A percentile compares a stretch with the other conserved stretches of the same genome.
These are phyloP conservation scores for Glebionis coronaria DNA, from an alignment of 129 eudicot species.

Conservation along the genomic window DNA sequence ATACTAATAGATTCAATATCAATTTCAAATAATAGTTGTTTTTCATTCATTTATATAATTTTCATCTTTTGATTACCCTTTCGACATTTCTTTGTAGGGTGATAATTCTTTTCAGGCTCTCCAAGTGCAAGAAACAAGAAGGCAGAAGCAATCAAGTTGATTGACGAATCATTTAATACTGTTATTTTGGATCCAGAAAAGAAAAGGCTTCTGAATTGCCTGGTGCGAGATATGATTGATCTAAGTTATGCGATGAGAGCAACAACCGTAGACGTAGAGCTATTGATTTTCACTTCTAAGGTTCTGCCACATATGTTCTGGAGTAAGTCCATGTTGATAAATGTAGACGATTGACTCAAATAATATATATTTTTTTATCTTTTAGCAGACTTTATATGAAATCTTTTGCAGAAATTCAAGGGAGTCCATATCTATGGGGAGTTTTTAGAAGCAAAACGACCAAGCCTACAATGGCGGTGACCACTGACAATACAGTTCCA, in stretches of 20 bases:
- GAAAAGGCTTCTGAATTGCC: conserved; percentile 33
- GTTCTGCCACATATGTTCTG: conserved; percentile 37
- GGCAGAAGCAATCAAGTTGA: no score
- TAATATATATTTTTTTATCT: not conserved
- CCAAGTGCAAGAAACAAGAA: no score
- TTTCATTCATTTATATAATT: no score
- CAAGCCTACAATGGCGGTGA: not conserved
- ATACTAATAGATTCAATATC: no score
- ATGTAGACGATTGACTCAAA: not conserved
- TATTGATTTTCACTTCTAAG: conserved; percentile 49
- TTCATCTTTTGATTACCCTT: no score
- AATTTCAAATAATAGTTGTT: no score
- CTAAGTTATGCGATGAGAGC: conserved; percentile 52
- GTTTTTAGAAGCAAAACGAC: conserved; percentile 21
- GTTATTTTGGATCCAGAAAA: conserved; percentile 20
- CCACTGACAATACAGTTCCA: no score
- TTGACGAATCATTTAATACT: no score
- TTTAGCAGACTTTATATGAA: conserved; percentile 18
- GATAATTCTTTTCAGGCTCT: no score
- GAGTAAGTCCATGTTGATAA: conserved; percentile 32
- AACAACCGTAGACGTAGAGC: conserved; percentile 44
- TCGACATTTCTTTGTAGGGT: no score
- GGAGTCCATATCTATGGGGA: conserved; percentile 57
- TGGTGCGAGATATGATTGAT: conserved; percentile 46
- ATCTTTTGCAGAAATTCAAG: conserved; percentile 46